Base-by-base conservation (phyloP, 2,329 filamentous ascomycete genomes). In the Penicillium decumbens region DNA sequence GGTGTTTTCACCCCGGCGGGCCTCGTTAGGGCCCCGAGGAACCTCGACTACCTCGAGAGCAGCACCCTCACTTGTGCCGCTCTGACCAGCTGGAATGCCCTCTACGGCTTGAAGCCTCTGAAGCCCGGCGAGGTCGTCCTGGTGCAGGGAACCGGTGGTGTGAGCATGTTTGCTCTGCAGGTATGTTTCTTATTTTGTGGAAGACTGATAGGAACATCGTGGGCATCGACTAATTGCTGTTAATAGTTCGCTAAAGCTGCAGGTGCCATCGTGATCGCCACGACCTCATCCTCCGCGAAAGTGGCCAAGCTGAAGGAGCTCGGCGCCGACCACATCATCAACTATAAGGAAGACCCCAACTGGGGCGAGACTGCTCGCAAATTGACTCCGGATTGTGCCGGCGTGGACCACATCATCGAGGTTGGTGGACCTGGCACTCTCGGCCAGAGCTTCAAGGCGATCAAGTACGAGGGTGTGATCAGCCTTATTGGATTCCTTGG, bases 1-100 rank as follows among this genome's bases (percentile, higher is more conserved):
- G 86, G 74, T 51, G 79, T 81, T 9, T 89, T 87, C 65, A 76
- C 80, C 51, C 83, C 89, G 72, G 78, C 67, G 20, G 87, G 86
- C 1, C 75, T 92, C 4, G 84, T 89, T 13, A 72, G 71, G 41
- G 75, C 80, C 48, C 88, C 88, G 1, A 64, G 63, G 20, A 79
- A 78, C 57, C 73, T 86, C 27, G 75, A 64, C 54, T 68, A 74
- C 44, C 50, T 74, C 30, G 81, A 86, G 65, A 76, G 78, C 1
- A 75, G 77, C 20, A 82, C 82, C 0, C 71, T 86, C 1, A 65
- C 77, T 1, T 85, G 83, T 59, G 82, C 83, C 1, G 82, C 72
- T 1, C 60, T 86, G 41, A 87, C 83, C 2, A 80, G 78, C 24
- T 87, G 83, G 83, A 85, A 85, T 62, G 80, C 80, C 2, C 72